Conservation (phyloP, 768 basidiomycete species). For the Leccinum disarticulatum region DNA sequence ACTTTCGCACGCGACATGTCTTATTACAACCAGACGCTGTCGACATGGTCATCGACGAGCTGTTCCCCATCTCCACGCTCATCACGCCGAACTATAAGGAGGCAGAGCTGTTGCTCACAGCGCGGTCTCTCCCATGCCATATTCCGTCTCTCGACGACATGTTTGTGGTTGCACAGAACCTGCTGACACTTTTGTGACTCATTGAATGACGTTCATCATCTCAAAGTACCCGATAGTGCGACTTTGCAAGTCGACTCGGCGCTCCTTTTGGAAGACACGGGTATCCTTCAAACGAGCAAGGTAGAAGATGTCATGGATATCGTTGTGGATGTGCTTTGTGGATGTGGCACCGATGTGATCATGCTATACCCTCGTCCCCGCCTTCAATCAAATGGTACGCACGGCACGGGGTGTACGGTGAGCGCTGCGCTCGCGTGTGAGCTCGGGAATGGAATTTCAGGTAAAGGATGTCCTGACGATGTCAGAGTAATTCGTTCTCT, state of each 20-base stretch:
- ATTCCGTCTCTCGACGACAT: constrained; percentile 58
- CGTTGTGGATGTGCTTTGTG: constrained; percentile 60
- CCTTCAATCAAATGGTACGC: constrained; percentile 35
- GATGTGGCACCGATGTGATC: constrained; percentile 30
- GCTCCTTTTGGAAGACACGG: constrained; percentile 54
- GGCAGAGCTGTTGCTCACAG: too few relatives aligned
- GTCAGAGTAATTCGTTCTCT: too few relatives aligned
- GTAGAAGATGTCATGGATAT: constrained; percentile 27
- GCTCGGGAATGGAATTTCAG: constrained; percentile 51
- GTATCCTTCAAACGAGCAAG: constrained; percentile 46
- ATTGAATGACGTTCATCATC: constrained; percentile 42
- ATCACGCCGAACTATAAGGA: too few relatives aligned
- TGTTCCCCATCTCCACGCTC: too few relatives aligned
- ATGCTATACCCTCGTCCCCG: constrained; percentile 61
- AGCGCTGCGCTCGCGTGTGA: constrained; percentile 76
- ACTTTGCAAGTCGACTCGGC: constrained; percentile 41
- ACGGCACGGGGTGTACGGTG: constrained; percentile 84
- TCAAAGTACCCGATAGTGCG: constrained; percentile 30
- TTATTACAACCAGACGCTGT: too few relatives aligned
- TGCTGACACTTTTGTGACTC: constrained; percentile 43
- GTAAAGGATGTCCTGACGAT: constrained; percentile 25
- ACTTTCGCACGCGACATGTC: too few relatives aligned
- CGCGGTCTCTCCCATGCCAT: background rate
- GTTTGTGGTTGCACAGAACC: constrained; percentile 51
- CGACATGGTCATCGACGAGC: too few relatives aligned